These are phyloP conservation scores for Leishmania major DNA, from an alignment of 208 protist genomes.

Conservation along the genomic window DNA sequence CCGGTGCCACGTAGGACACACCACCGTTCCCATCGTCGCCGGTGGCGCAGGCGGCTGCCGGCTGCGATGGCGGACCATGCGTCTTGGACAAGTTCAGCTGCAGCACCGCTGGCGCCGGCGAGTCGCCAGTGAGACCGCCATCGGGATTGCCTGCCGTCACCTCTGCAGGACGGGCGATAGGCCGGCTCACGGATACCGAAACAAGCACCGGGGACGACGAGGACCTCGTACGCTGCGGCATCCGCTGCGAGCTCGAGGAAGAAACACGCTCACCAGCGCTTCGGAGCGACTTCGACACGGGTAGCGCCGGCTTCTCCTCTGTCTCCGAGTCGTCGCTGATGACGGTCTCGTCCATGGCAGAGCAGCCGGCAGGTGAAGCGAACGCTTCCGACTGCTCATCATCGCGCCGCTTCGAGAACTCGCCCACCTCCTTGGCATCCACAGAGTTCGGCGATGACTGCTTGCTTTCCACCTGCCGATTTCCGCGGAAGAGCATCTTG, in stretches of 20 bases:
- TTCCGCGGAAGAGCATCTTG: constrained; percentile 49
- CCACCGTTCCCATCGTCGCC: constrained; percentile 5
- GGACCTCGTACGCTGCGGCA: constrained; percentile 3
- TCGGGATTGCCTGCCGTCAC: background rate
- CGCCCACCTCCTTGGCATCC: background rate
- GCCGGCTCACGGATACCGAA: constrained; percentile 14
- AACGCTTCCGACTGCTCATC: background rate
- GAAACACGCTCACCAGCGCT: background rate
- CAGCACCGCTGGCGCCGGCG: constrained; percentile 8
- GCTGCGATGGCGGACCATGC: background rate
- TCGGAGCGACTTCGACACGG: background rate
- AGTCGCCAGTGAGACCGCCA: background rate
- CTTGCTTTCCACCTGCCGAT: constrained; percentile 17
- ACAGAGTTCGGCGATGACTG: constrained; percentile 14
- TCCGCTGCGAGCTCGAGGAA: constrained; percentile 9
- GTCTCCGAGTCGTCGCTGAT: constrained; percentile 28
- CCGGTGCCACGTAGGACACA: constrained; percentile 20
- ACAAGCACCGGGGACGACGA: constrained; percentile 12
- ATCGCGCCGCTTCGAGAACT: background rate
- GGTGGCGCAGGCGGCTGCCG: background rate
- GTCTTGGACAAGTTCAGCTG: constrained; percentile 17
- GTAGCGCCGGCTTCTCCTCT: constrained; percentile 2
- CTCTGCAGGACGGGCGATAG: background rate
- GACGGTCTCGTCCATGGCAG: constrained; percentile 24
- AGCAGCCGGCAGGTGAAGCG: constrained; percentile 12